A percentile compares a stretch with the other conserved stretches of the same genome.
Evolutionary conservation across 495 filamentous ascomycete species (phyloP).

Genomic region (Penicillium cataractarum): DNA sequence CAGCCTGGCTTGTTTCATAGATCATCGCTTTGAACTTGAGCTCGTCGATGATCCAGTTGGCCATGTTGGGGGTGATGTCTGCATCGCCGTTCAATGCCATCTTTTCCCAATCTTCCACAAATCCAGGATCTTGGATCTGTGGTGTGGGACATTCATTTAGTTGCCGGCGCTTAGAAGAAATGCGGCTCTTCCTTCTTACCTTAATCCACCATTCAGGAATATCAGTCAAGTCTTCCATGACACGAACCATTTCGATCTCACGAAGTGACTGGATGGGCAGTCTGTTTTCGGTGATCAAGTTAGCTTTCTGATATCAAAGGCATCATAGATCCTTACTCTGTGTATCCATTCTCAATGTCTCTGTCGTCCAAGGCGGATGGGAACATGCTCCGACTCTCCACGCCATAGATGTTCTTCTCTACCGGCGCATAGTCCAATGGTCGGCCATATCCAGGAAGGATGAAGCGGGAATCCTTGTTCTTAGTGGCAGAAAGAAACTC

Average conservation of each 20-base stretch:
- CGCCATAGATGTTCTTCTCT: conserved; percentile 36
- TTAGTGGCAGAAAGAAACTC: conserved; percentile 5
- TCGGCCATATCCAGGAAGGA: conserved; percentile 47
- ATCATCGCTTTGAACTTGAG: conserved; percentile 50
- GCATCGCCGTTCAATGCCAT: conserved; percentile 30
- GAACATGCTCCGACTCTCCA: conserved; percentile 34
- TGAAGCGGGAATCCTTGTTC: conserved; percentile 21
- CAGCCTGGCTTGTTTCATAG: conserved; percentile 34
- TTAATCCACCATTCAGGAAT: conserved; percentile 57
- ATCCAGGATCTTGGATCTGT: conserved; percentile 45
- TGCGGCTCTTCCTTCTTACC: conserved; percentile 27
- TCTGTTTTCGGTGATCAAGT: conserved; percentile 17
- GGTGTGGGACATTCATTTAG: background rate
- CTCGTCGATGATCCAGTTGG: conserved; percentile 57
- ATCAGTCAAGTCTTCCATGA: conserved; percentile 50
- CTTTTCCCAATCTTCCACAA: conserved; percentile 43
- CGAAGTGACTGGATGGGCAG: conserved; percentile 43
- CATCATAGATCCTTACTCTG: conserved; percentile 25
- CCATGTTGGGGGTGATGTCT: conserved; percentile 52
- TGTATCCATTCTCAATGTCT: conserved; percentile 39
- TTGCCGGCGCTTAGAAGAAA: background rate
- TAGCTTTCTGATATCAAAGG: background rate
- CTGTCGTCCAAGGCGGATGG: conserved; percentile 36
- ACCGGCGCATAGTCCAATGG: conserved; percentile 40
- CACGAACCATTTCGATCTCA: conserved; percentile 39